Conservation (phyloP, 2,329 filamentous ascomycete species). For the Ophiosphaerella herpotricha region DNA sequence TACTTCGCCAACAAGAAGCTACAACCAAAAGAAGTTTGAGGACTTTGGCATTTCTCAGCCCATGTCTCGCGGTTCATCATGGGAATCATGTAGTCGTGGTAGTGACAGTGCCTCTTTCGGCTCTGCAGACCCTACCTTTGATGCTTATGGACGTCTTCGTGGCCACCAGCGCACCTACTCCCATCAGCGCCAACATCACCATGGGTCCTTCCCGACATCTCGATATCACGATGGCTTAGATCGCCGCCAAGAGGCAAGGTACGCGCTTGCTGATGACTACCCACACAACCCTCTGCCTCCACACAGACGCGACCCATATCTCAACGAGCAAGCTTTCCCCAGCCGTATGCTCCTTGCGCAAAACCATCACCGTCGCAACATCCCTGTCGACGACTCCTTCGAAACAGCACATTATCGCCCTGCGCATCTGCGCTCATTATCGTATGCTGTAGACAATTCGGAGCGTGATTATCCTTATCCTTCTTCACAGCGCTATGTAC, state of each 20-base stretch:
- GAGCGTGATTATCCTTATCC: too few species aligned
- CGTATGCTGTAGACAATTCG: too few species aligned
- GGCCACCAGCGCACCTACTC: neutral
- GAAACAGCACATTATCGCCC: too few species aligned
- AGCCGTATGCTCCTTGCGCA: neutral
- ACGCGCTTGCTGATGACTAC: slow-evolving; percentile 1
- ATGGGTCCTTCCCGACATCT: neutral
- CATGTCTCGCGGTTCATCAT: neutral
- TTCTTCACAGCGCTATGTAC: too few species aligned
- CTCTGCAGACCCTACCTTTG: neutral
- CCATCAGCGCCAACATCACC: neutral
- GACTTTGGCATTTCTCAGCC: neutral
- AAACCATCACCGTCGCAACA: too few species aligned
- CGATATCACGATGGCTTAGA: neutral
- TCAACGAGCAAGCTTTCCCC: neutral
- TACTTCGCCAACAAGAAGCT: neutral
- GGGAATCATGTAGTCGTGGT: neutral
- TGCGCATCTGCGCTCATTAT: too few species aligned
- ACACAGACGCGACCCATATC: neutral
- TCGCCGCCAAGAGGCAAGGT: neutral
- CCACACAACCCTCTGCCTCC: neutral
- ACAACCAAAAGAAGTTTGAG: neutral
- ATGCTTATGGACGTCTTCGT: neutral
- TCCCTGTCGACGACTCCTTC: too few species aligned
- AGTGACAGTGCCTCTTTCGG: neutral